Evolutionary conservation across 2,329 filamentous ascomycete species (phyloP), one percentile per base, ranked within the genome.

Genomic region (Colletotrichum sublineola): DNA sequence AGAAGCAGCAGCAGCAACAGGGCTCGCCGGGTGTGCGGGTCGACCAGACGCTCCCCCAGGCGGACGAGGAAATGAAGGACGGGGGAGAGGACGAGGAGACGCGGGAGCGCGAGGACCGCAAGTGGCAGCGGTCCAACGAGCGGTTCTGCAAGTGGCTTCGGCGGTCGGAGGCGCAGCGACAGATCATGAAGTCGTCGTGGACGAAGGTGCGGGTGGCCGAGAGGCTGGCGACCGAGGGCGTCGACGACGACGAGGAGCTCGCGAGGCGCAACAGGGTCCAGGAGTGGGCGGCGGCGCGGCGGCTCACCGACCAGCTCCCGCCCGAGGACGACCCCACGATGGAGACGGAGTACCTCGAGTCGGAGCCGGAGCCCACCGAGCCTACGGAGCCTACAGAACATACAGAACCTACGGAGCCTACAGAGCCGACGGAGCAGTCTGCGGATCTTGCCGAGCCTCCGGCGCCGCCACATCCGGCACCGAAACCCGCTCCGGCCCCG

Each of bases 131-230:
- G 9, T 69, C 65, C 2, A 72, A 72, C 11, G 69, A 72, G 66
- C 36, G 69, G 38, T 72, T 72, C 31, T 72, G 69, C 53, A 72
- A 72, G 46, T 72, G 69, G 69, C 14, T 72, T 6, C 15, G 69
- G 46, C 69, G 68, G 46, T 63, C 58, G 15, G 69, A 72, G 60
- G 65, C 69, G 46, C 69, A 72, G 60, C 55, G 69, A 53, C 69
- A 72, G 66, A 72, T 72, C 18, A 68, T 72, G 66, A 72, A 72
- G 66, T 72, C 69, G 18, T 72, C 69, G 66, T 72, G 69, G 69
- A 72, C 69, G 7, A 72, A 69, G 53, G 29, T 72, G n/a, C 53
- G 69, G 40, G 69, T 72, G 1, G 69, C 66, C n/a, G 69, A 72
- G 58, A 52, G 69, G 53, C 15, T 72, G 29, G 69, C 69, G 5